A percentile compares a stretch with the other conserved stretches of the same genome.
These are phyloP conservation scores for Alternaria longipes DNA, from an alignment of 2,329 filamentous ascomycete species.

Conservation along the genomic window DNA sequence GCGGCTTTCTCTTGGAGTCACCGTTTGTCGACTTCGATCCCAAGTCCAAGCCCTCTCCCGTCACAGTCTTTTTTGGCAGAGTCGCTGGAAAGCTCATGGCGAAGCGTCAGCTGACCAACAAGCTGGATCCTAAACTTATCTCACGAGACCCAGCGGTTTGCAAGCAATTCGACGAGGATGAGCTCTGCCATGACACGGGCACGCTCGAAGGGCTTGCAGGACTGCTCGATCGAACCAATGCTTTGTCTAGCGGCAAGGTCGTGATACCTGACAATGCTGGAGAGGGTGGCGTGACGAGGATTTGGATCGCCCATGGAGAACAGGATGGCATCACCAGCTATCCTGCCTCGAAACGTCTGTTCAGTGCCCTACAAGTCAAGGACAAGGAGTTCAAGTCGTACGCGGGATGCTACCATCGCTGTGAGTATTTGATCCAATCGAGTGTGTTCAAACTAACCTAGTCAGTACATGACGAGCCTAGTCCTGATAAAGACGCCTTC, in stretches of 20 bases:
- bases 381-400: constrained; percentile 79
- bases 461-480: constrained; percentile 51
- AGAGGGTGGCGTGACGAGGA: constrained; percentile 65
- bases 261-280: constrained; percentile 53
- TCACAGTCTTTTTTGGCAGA: constrained; percentile 73
- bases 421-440: constrained; percentile 45
- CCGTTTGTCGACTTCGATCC: constrained; percentile 80
- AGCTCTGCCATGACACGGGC: constrained; percentile 81
- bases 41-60: constrained; percentile 67
- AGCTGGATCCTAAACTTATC: constrained; percentile 70
- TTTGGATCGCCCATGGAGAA: constrained; percentile 83
- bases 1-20: constrained; percentile 78
- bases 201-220: constrained; percentile 83
- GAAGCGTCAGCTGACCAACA: constrained; percentile 70
- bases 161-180: constrained; percentile 69
- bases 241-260: constrained; percentile 66
- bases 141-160: constrained; percentile 73
- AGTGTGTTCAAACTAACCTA: constrained; percentile 21
- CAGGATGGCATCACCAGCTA: constrained; percentile 74
- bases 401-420: constrained; percentile 80
- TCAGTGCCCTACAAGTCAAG: constrained; percentile 64
- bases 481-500: constrained; percentile 46
- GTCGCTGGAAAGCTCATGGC: constrained; percentile 75
- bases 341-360: constrained; percentile 70
- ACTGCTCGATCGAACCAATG: constrained; percentile 76